Base-by-base conservation (phyloP, 2,329 filamentous ascomycete species). In the Drechslerella dactyloides region DNA sequence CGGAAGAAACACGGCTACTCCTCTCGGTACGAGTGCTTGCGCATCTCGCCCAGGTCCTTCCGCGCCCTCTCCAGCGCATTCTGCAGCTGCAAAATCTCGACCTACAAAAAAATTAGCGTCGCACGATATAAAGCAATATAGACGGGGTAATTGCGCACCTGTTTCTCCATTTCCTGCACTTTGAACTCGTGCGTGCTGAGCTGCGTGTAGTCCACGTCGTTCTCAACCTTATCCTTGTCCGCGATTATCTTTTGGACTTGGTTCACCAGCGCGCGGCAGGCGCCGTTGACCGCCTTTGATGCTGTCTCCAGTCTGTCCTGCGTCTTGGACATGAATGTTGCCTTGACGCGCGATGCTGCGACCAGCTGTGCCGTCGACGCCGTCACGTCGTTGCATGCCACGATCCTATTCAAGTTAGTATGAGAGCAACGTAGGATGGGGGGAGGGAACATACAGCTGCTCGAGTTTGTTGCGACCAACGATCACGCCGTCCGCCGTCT, bases 161-260 rank as follows among this genome's bases (percentile, higher is more conserved):
- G 94, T 79, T 99, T 94, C 82, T 99, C 94, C 94, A 99, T 99
- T 82, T 99, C 93, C 77, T 89, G 86, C 57, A 97, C 92, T 85
- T 99, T 99, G 84, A 99, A 97, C 82, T 99, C 94, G 81, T 97
- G 93, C 33, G 89, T 87, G 73, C 90, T 93, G 52, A 99, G 83
- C 82, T 92, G 90, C 48, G 85, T 84, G 81, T 97, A 99, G 80
- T 99, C 94, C 21, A 96, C 87, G 61, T 96, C 92, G 15, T 82
- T 83, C 37, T 93, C 91, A 48, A 91, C 91, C 73, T 86, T 85
- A 79, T 90, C 88, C 77, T 91, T 88, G 80, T 96, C 89, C 79
- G 90, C 89, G 80, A 99, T 97, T 82, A 99, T 93, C 76, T 84
- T 86, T 82, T 97, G 94, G 30, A 99, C 94, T 81, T 97, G 94